Conservation (phyloP, 306 rosid genomes). For the Urtica urens region DNA sequence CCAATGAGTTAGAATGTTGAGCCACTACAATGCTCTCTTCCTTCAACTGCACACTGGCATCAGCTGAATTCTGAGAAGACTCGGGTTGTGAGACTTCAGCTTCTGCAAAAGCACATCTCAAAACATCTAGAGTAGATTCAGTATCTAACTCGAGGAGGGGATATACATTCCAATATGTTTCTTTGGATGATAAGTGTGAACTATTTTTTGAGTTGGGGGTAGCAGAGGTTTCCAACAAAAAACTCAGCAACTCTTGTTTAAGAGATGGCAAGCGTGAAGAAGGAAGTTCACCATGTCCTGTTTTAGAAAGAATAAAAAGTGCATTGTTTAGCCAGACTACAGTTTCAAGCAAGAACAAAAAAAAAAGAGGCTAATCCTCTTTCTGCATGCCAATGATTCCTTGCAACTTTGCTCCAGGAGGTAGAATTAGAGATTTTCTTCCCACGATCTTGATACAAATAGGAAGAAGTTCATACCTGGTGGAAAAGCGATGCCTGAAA, state of each 20-base stretch:
- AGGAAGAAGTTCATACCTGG: constrained; percentile 48
- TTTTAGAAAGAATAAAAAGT: constrained; percentile 10
- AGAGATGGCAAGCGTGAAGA: constrained; percentile 67
- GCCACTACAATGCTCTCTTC: constrained; percentile 23
- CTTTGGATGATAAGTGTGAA: constrained; percentile 25
- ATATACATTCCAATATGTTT: constrained; percentile 46
- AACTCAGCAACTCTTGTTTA: constrained; percentile 64
- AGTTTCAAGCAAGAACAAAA: not conserved
- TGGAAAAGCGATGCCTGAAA: constrained; percentile 90
- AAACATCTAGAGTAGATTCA: constrained; percentile 71
- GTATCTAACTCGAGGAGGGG: constrained; percentile 65
- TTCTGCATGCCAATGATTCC: not conserved
- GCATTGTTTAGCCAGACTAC: not conserved
- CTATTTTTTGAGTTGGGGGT: constrained; percentile 30
- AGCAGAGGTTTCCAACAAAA: constrained; percentile 50
- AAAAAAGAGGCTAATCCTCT: not conserved
- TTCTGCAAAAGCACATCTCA: constrained; percentile 61
- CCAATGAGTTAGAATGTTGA: constrained; percentile 33
- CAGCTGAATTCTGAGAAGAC: constrained; percentile 26
- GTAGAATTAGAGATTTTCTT: not conserved
- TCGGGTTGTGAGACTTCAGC: constrained; percentile 32
- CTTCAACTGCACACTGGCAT: constrained; percentile 21
- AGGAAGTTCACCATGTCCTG: constrained; percentile 82
- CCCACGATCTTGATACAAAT: not conserved
- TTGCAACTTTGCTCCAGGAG: not conserved